Evolutionary conservation across 2,329 filamentous ascomycete species (phyloP).

Genomic region (Didymella segeticola): DNA sequence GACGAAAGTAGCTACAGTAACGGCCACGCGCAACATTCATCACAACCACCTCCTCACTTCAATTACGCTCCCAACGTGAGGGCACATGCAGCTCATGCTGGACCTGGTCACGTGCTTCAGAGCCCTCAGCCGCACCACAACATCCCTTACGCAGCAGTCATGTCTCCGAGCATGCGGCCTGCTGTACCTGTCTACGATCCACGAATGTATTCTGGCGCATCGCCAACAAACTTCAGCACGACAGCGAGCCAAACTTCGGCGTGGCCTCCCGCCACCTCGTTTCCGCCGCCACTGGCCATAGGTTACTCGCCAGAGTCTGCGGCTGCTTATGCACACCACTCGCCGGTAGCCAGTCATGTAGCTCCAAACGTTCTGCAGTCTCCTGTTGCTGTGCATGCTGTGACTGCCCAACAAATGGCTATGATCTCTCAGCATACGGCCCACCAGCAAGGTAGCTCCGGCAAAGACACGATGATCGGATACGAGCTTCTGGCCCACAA

Average conservation of each 20-base stretch:
- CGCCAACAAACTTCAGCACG: constrained; percentile 30
- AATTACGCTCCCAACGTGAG: constrained; percentile 32
- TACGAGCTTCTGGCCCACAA: constrained; percentile 50
- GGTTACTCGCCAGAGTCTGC: constrained; percentile 34
- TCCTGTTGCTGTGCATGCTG: constrained; percentile 29
- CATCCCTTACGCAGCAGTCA: constrained; percentile 36
- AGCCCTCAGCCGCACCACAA: constrained; percentile 45
- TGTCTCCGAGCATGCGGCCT: constrained; percentile 32
- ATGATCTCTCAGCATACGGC: constrained; percentile 39
- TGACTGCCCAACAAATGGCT: constrained; percentile 26
- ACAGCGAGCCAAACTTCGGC: constrained; percentile 27
- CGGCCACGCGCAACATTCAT: constrained; percentile 21
- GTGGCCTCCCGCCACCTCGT: constrained; percentile 33
- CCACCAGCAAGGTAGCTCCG: constrained; percentile 29
- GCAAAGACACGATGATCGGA: constrained; percentile 41
- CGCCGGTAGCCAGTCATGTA: constrained; percentile 28
- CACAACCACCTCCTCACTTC: constrained; percentile 29
- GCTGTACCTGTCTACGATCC: constrained; percentile 41
- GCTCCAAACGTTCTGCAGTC: constrained; percentile 33
- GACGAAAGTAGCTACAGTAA: constrained; percentile 22
- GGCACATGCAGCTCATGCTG: constrained; percentile 35
- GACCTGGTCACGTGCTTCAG: constrained; percentile 43
- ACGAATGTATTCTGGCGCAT: constrained; percentile 32
- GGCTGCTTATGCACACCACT: constrained; percentile 35
- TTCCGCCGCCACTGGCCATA: constrained; percentile 34